phyloP scores from a whole-genome alignment of 2,329 filamentous ascomycete genomes.

The Penicillium brasilianum region DNA sequence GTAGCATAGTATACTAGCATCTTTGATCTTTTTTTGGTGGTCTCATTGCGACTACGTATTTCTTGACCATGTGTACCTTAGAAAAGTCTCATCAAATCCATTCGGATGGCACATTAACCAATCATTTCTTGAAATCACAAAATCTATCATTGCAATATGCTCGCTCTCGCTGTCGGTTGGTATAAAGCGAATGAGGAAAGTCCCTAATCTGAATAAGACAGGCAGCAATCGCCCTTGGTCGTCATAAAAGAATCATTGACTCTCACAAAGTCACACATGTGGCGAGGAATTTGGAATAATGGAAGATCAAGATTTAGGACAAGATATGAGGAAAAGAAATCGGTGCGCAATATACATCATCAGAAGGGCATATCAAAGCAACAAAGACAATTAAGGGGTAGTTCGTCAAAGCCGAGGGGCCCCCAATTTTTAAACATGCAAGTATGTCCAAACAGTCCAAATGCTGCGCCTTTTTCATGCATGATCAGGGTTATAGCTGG shows the following conservation, averaged over 20 bases:
- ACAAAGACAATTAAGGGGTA: not conserved
- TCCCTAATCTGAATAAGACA: not conserved
- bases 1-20: conserved; percentile 36
- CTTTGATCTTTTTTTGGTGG: conserved; percentile 13
- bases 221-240: not conserved
- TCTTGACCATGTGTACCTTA: too few relatives aligned
- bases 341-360: conserved; percentile 20
- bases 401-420: not conserved
- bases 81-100: conserved; percentile 15
- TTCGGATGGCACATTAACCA: not conserved
- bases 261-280: conserved; percentile 10
- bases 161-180: conserved; percentile 12
- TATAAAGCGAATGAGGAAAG: conserved; percentile 15
- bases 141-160: conserved; percentile 1
- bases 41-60: conserved; percentile 29
- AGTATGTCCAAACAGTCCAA: conserved; percentile 5
- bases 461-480: conserved; percentile 31
- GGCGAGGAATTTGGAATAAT: not conserved
- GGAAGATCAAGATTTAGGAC: conserved; percentile 4
- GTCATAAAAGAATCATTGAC: not conserved
- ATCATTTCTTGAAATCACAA: not conserved
- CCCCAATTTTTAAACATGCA: conserved; percentile 7
- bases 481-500: conserved; percentile 70
- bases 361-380: conserved; percentile 9
- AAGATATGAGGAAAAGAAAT: conserved; percentile 3